Evolutionary conservation across 345 rosid genomes (phyloP).

Genomic region (Brassica nigra): DNA sequence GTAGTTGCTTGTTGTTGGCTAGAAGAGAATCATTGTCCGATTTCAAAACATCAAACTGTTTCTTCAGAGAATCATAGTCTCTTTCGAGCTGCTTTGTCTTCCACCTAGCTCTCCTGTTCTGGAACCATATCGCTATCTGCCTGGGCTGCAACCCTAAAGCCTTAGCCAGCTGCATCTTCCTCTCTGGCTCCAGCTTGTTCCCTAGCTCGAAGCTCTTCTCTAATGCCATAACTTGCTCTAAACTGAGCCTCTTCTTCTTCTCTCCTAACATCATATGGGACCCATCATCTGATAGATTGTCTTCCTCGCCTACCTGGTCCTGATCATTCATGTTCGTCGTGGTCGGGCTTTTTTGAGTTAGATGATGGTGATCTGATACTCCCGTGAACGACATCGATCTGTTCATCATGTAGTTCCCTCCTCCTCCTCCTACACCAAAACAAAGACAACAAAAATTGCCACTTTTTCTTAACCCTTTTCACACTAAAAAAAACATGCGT

Average conservation of each 20-base stretch:
- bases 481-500: neutral
- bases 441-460: conserved; percentile 10
- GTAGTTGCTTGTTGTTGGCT: conserved; percentile 63
- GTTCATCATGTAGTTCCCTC: conserved; percentile 69
- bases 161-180: conserved; percentile 72
- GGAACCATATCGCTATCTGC: conserved; percentile 79
- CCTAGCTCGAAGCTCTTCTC: conserved; percentile 77
- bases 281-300: conserved; percentile 82
- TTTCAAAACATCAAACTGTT: conserved; percentile 64
- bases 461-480: neutral
- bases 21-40: conserved; percentile 68
- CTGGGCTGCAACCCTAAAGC: conserved; percentile 72
- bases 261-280: conserved; percentile 61
- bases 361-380: conserved; percentile 44
- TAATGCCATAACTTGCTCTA: conserved; percentile 72
- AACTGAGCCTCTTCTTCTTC: conserved; percentile 76
- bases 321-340: conserved; percentile 36
- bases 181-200: conserved; percentile 79
- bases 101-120: conserved; percentile 79
- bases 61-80: conserved; percentile 65
- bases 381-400: conserved; percentile 81
- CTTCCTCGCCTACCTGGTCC: conserved; percentile 54
- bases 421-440: conserved; percentile 37
- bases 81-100: conserved; percentile 77
- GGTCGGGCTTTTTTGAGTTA: conserved; percentile 33